Base-by-base conservation (phyloP, 495 filamentous ascomycete genomes). In the Xylaria palmicola region DNA sequence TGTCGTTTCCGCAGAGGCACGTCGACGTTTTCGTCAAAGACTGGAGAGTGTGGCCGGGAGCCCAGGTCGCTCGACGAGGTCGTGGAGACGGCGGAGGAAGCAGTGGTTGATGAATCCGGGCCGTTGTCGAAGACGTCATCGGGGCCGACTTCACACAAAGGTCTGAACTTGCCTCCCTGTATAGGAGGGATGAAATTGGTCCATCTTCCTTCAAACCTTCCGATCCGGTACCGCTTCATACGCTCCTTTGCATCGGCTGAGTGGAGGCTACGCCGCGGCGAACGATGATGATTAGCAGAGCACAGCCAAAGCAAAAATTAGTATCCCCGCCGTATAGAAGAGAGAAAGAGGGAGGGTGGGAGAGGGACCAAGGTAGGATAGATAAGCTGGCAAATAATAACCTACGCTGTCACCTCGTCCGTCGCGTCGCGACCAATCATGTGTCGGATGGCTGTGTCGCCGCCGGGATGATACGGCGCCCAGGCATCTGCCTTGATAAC, bases 371-470 rank as follows among this genome's bases (percentile, higher is more conserved):
- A 41, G 17, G 17, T 3, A 37, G 22, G n/a, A n/a, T n/a, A n/a
- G 24, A 32, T 27, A 50, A 9, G 12, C 6, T 8, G 48, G 32
- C 40, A 60, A 30, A 41, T 47, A 32, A 59, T 37, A 53, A 86
- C 91, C 58, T 83, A 97, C 91, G 85, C 88, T 74, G 89, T 92
- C 67, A 97, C 88, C 75, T 98, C 94, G 74, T 97, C 92, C 17
- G 94, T 97, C 37, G 91, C 95, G 86, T 98, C 94, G 75, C 91
- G 84, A 52, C 94, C 94, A 51, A 98, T 87, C 92, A 98, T 93
- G 72, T 98, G 94, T 74, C 84, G 79, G 62, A 98, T 96, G 22
- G 95, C 83, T 74, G 91, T 96, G 66, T 93, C 89, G 47, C 94
- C 94, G 56, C 94, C 94, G 15, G 94, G 94, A 68, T 98, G 94